phyloP scores from a whole-genome alignment of 2,329 filamentous ascomycete species.

The Trichophyton schoenleinii region DNA sequence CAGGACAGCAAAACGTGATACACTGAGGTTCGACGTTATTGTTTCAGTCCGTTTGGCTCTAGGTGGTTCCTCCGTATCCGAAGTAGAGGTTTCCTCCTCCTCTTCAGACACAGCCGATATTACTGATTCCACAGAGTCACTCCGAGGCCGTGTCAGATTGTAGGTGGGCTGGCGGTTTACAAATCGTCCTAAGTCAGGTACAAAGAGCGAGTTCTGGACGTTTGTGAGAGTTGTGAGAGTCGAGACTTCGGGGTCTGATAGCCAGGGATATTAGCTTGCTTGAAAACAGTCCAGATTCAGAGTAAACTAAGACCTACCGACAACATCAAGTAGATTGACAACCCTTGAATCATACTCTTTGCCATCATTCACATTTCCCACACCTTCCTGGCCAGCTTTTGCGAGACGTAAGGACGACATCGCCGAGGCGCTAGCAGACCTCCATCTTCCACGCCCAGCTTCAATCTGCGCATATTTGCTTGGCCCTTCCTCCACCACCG shows the following conservation, averaged over 20 bases:
- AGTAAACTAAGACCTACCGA: conserved; percentile 40
- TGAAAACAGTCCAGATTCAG: background rate
- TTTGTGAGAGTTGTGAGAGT: conserved; percentile 76
- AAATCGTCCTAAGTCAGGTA: conserved; percentile 64
- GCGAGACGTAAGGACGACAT: conserved; percentile 6
- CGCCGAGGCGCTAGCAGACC: conserved; percentile 4
- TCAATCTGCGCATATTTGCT: background rate
- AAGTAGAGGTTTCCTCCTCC: conserved; percentile 17
- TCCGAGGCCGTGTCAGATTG: conserved; percentile 42
- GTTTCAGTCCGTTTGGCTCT: conserved; percentile 42
- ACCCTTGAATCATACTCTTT: conserved; percentile 49
- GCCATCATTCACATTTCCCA: conserved; percentile 14
- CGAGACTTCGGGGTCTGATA: conserved; percentile 65
- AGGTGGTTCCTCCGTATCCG: conserved; percentile 16
- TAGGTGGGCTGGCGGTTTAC: conserved; percentile 72
- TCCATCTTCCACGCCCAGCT: background rate
- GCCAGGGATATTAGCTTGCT: conserved; percentile 7
- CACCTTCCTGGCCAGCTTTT: conserved; percentile 22
- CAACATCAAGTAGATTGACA: conserved; percentile 55
- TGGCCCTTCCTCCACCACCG: conserved; percentile 24
- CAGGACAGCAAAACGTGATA: conserved; percentile 64
- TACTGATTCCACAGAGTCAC: conserved; percentile 11
- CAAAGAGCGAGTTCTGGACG: conserved; percentile 77
- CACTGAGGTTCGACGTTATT: conserved; percentile 55
- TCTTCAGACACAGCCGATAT: conserved; percentile 6